Percentiles rank a stretch among this genome's conserved stretches.
These are phyloP conservation scores for Euphorbia schlechtendalii DNA, from an alignment of 441 rosid genomes.

Conservation along the genomic window DNA sequence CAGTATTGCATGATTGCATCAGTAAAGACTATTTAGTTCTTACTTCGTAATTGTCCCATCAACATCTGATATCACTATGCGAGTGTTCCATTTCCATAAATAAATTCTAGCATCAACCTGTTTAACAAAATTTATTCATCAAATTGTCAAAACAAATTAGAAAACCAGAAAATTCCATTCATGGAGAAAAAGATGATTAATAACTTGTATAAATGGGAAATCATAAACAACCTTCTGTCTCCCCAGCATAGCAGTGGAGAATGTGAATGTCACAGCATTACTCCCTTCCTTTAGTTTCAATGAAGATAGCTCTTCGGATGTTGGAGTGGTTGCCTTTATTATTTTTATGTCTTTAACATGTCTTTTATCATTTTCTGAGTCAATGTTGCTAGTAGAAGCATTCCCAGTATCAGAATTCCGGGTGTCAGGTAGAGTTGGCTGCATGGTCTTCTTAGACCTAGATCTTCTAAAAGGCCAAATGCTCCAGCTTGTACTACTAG, in stretches of 20 bases:
- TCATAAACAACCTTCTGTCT: slow-evolving; percentile 58
- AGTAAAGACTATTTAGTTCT: slow-evolving; percentile 10
- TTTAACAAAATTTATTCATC: slow-evolving; percentile 10
- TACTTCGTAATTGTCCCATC: slow-evolving; percentile 99
- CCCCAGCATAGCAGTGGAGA: slow-evolving; percentile 90
- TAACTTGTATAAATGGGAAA: slow-evolving; percentile 13
- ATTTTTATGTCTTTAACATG: slow-evolving; percentile 42
- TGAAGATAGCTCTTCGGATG: slow-evolving; percentile 83
- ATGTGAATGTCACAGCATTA: slow-evolving; percentile 70
- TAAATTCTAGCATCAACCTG: slow-evolving; percentile 94
- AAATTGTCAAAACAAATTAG: not conserved
- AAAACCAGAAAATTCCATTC: not conserved
- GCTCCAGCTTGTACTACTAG: slow-evolving; percentile 62
- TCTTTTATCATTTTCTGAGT: slow-evolving; percentile 23
- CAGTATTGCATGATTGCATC: not conserved
- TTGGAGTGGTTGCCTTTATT: slow-evolving; percentile 56
- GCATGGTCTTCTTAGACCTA: slow-evolving; percentile 32
- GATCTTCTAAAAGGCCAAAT: slow-evolving; percentile 73
- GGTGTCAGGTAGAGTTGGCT: slow-evolving; percentile 26
- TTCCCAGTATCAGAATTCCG: slow-evolving; percentile 28
- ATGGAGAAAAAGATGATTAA: not conserved
- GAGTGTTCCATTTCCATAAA: slow-evolving; percentile 95
- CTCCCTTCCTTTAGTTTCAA: slow-evolving; percentile 77
- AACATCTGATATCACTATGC: slow-evolving; percentile 90
- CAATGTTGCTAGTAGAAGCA: slow-evolving; percentile 20